Conservation (phyloP, 2,329 filamentous ascomycete species). For the Colletotrichum spinosum region DNA sequence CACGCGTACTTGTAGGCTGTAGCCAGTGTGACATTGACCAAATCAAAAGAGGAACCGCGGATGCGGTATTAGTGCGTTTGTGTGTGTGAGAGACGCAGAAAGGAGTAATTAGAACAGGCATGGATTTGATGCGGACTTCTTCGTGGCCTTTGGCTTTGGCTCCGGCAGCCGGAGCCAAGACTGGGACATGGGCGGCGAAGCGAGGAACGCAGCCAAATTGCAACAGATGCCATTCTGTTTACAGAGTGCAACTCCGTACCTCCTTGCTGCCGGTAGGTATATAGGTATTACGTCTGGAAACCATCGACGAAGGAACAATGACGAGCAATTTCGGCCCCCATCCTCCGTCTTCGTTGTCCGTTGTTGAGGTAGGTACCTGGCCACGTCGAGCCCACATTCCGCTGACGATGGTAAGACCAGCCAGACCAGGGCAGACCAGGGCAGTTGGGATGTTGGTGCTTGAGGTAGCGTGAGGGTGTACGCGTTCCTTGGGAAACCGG, state of each 20-base stretch:
- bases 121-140: constrained; percentile 17
- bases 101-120: neutral
- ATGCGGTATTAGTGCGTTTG: constrained; percentile 13
- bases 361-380: neutral
- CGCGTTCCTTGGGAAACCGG: constrained; percentile 2
- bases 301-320: constrained; percentile 1
- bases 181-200: constrained; percentile 17
- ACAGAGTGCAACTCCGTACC: no score
- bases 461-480: neutral
- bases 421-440: no score
- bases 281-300: no score
- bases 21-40: constrained; percentile 20
- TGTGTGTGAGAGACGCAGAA: no score
- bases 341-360: constrained; percentile 4
- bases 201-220: constrained; percentile 21
- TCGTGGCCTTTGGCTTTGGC: constrained; percentile 1
- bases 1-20: constrained; percentile 16
- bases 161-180: constrained; percentile 16
- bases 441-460: neutral
- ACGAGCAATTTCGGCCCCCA: neutral
- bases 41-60: constrained; percentile 17
- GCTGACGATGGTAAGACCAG: neutral
- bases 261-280: no score
- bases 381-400: neutral
- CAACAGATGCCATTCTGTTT: neutral